Evolutionary conservation across 2,329 filamentous ascomycete genomes (phyloP).

Genomic region (Fusarium sp.): DNA sequence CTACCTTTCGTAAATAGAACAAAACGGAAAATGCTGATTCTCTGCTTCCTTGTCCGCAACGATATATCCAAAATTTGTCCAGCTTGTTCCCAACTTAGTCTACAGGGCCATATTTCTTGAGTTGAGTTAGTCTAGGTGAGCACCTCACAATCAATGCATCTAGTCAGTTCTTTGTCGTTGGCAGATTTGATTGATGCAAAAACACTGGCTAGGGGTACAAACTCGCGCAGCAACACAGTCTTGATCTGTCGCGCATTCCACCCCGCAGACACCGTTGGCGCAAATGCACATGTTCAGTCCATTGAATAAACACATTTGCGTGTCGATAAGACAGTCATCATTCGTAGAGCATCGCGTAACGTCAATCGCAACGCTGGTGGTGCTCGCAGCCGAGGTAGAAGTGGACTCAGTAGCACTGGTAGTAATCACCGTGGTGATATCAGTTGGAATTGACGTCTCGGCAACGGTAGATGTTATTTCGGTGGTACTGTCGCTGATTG

Average conservation of each 20-base stretch:
- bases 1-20: no score
- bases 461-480: background rate
- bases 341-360: accelerated
- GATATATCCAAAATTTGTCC: no score
- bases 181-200: no score
- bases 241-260: no score
- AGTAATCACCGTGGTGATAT: background rate
- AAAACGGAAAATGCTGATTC: no score
- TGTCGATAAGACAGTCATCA: background rate
- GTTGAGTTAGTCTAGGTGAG: background rate
- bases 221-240: no score
- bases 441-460: background rate
- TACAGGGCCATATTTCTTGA: no score
- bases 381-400: background rate
- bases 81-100: no score
- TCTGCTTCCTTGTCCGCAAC: no score
- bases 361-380: background rate
- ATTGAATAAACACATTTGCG: background rate
- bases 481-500: background rate
- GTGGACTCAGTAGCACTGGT: background rate
- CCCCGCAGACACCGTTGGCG: background rate
- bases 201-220: no score
- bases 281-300: background rate
- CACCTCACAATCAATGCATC: background rate
- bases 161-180: no score